Evolutionary conservation across 2,329 filamentous ascomycete genomes (phyloP), one percentile per base, ranked within the genome.

Genomic region (Phialophora tarda): DNA sequence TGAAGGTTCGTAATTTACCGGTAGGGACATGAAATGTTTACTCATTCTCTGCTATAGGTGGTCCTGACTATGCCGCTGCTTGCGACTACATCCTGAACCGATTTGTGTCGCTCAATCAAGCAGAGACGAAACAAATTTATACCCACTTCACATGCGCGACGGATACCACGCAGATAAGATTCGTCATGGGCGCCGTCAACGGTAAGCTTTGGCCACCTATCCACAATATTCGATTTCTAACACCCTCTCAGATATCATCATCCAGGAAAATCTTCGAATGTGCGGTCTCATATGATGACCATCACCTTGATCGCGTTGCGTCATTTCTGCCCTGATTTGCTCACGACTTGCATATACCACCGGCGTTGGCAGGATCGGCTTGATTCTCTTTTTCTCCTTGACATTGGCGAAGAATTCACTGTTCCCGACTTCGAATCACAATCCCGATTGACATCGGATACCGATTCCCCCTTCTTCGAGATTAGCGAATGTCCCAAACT

Each of bases 61-160:
- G 95, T 74, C 91, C 96, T 73, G 94, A 99, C 81, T 99, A 99
- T 77, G 89, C 91, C 48, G 91, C 92, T 59, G 95, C 95, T 44
- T 99, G 95, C 83, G 94, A 99, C 80, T 99, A 99, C 83, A 98
- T 99, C 76, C 87, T 99, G 69, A 98, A 98, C 86, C 89, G 95
- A 78, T 99, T 99, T 81, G 95, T 98, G 75, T 95, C 91, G 78
- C 84, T 99, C 78, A 99, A 99, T 84, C 95, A 98, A 82, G 94
- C 97, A 79, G 95, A 98, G 84, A 97, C 93, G 63, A 99, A 99
- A 86, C 95, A 99, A 81, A 98, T 99, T 79, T 99, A 99, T 85
- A 99, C 95, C 66, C 95, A 98, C 82, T 99, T 99, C 82, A 99
- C 95, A 59, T 98, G 95, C 79, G 95, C 95, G 68, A 99, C 95